These are phyloP conservation scores for Naematelia encephala DNA, from an alignment of 768 basidiomycete genomes.

Conservation along the genomic window DNA sequence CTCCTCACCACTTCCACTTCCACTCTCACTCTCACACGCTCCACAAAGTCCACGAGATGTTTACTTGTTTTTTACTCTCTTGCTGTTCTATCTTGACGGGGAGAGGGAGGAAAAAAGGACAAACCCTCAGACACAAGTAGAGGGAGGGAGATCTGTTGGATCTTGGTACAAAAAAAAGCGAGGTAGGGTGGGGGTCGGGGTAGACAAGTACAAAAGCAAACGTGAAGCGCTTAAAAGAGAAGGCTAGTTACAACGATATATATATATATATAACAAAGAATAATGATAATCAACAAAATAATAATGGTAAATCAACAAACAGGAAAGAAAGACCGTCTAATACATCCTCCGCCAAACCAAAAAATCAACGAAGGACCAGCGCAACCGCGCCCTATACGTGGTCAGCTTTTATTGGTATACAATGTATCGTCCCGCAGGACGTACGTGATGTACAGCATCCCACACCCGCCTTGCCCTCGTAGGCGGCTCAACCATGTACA, in stretches of 20 bases:
- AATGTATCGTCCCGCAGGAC: background rate
- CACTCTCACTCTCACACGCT: too few relatives aligned
- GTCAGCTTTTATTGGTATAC: background rate
- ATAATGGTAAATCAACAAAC: background rate
- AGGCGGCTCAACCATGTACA: background rate
- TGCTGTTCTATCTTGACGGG: too few relatives aligned
- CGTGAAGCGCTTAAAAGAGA: background rate
- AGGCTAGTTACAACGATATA: background rate
- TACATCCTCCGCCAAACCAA: too few relatives aligned
- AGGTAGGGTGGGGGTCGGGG: too few relatives aligned
- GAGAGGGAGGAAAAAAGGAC: too few relatives aligned
- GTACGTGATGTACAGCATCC: constrained; percentile 6
- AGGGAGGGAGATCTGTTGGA: too few relatives aligned
- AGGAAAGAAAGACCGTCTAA: constrained; percentile 1
- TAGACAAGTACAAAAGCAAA: background rate
- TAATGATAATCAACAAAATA: background rate
- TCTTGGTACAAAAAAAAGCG: too few relatives aligned
- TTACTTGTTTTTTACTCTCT: too few relatives aligned
- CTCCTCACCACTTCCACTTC: too few relatives aligned
- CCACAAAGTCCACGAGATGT: too few relatives aligned
- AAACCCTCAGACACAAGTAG: too few relatives aligned
- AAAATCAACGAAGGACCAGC: constrained; percentile 1
- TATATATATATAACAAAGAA: background rate
- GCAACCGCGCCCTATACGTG: constrained; percentile 6
- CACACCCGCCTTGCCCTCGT: constrained; percentile 1